Evolutionary conservation across 2,329 filamentous ascomycete genomes (phyloP), one percentile per base, ranked within the genome.

Genomic region (Acrocalymma vagum): DNA sequence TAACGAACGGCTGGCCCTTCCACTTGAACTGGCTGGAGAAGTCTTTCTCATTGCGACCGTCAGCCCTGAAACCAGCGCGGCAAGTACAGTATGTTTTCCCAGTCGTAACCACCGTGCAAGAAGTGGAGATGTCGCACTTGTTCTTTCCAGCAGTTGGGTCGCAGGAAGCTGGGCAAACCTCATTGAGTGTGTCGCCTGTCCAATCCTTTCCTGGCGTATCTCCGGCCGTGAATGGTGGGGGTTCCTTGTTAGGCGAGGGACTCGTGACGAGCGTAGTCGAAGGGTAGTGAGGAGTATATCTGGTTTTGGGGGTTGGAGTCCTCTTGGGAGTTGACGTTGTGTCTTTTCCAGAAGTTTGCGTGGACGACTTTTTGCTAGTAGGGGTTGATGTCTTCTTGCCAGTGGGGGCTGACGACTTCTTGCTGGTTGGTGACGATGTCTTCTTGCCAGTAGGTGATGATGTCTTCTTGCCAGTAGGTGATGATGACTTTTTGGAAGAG

Each of bases 21-120:
- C 60, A 47, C 27, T 54, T 51, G 40, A 62, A 61, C 49, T 64
- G 60, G 45, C 55, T 54, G 28, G 38, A 48, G 38, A 62, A 62
- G 32, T 66, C 54, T 51, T 57, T 60, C 5, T 51, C 42, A 28
- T 53, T 53, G 31, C 38, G 53, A 6, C 23, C 41, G 21, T 55
- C 51, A 3, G 48, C 36, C 26, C 52, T 47, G 41, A 39, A 64
- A 2, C 61, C 62, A 15, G 60, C 60, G 14, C 58, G 37, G 50
- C 61, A 66, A 3, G 57, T 57, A 28, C 62, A 64, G 44, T 62
- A 60, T 47, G 60, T 55, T 21, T 55, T 55, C 37, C 41, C 50
- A 5, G 53, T 58, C 4, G 57, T 55, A 9, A 53, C 53, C 0
- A 57, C 60, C 0, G 48, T 37, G 38, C 61, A 63, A 21, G 52